Percentiles rank a stretch among this genome's conserved stretches.
Evolutionary conservation across 2,329 filamentous ascomycete species (phyloP).

Genomic region (Alternaria gansuensis): DNA sequence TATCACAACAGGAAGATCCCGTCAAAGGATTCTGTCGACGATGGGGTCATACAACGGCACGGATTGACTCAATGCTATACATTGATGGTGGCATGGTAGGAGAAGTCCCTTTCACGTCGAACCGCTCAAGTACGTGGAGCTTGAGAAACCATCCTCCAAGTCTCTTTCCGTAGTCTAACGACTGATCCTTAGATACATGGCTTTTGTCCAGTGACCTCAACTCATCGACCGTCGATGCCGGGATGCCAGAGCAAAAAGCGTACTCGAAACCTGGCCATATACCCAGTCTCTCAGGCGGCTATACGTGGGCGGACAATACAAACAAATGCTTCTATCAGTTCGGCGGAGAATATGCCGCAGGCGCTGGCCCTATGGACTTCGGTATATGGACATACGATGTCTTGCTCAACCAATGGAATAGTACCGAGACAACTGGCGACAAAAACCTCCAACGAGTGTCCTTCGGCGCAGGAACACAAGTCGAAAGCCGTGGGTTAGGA

Average conservation of each 20-base stretch:
- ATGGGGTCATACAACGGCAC: constrained; percentile 67
- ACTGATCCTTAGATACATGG: constrained; percentile 57
- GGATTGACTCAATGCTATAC: constrained; percentile 67
- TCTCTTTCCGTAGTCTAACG: constrained; percentile 21
- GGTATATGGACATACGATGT: constrained; percentile 67
- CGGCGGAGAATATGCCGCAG: constrained; percentile 63
- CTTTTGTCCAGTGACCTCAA: constrained; percentile 68
- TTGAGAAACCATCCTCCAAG: neutral
- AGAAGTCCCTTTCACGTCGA: constrained; percentile 48
- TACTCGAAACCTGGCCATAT: constrained; percentile 68
- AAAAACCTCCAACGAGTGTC: constrained; percentile 59
- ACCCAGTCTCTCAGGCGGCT: constrained; percentile 60
- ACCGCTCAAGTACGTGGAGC: constrained; percentile 63
- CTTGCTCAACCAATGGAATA: constrained; percentile 65
- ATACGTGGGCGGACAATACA: constrained; percentile 68
- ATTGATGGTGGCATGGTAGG: constrained; percentile 62
- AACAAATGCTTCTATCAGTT: constrained; percentile 72
- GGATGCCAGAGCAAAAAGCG: constrained; percentile 63
- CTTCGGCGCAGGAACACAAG: constrained; percentile 66
- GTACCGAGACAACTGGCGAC: constrained; percentile 52
- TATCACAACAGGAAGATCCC: constrained; percentile 60
- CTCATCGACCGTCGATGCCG: constrained; percentile 47
- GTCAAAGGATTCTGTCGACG: constrained; percentile 61
- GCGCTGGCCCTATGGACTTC: constrained; percentile 56
- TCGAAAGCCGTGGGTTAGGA: constrained; percentile 64